These are phyloP conservation scores for Colletotrichum liaoningense DNA, from an alignment of 2,329 filamentous ascomycete species.

Conservation along the genomic window DNA sequence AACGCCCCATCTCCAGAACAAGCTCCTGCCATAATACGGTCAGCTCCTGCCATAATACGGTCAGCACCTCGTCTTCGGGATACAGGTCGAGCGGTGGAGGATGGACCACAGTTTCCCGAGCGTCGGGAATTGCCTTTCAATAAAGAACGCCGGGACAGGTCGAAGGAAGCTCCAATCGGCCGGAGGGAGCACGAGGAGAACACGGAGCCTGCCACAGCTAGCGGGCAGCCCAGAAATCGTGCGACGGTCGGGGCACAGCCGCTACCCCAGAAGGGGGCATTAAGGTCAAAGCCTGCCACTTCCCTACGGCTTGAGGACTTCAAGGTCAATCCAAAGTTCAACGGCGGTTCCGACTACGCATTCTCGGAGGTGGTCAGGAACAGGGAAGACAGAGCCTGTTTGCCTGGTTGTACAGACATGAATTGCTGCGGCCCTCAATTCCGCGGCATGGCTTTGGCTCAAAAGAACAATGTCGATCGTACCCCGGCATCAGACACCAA, in stretches of 20 bases:
- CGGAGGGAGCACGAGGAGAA: neutral
- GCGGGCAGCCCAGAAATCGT: neutral
- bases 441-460: slow-evolving; percentile 70
- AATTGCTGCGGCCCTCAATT: slow-evolving; percentile 83
- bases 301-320: slow-evolving; percentile 78
- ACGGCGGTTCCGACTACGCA: slow-evolving; percentile 78
- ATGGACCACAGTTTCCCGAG: slow-evolving; percentile 48
- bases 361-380: slow-evolving; percentile 81
- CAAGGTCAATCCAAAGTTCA: slow-evolving; percentile 80
- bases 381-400: slow-evolving; percentile 74
- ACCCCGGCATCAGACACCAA: slow-evolving; percentile 55
- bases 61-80: slow-evolving; percentile 40
- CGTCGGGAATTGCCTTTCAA: slow-evolving; percentile 57
- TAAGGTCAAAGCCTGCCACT: slow-evolving; percentile 68
- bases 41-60: slow-evolving; percentile 41
- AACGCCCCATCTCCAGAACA: slow-evolving; percentile 43
- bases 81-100: slow-evolving; percentile 30
- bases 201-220: slow-evolving; percentile 7
- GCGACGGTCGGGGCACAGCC: slow-evolving; percentile 18
- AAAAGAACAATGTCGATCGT: slow-evolving; percentile 54
- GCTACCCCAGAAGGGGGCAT: slow-evolving; percentile 43
- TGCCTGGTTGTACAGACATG: slow-evolving; percentile 79
- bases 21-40: slow-evolving; percentile 41
- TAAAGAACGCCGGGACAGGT: slow-evolving; percentile 39
- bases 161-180: slow-evolving; percentile 5